phyloP scores from a whole-genome alignment of 331 rosid genomes.

The Acacia pycnantha region DNA sequence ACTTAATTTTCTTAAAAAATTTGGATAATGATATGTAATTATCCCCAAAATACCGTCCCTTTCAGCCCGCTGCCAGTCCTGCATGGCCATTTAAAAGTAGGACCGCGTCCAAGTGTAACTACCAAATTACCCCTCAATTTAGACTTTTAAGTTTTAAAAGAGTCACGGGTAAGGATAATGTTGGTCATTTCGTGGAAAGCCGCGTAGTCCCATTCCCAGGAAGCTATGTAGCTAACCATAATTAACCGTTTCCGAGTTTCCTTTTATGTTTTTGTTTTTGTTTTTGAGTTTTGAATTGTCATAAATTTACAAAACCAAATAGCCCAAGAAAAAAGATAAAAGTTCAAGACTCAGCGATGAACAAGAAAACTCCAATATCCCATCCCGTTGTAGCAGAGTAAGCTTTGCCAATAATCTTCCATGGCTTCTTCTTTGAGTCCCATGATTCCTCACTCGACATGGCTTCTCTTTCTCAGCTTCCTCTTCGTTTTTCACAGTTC shows the following conservation, averaged over 20 bases:
- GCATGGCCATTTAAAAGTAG: slow-evolving; percentile 12
- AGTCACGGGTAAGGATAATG: background rate
- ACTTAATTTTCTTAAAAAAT: no score
- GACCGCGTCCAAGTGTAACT: slow-evolving; percentile 19
- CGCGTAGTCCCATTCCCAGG: slow-evolving; percentile 9
- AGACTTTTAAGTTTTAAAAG: background rate
- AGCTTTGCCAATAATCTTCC: slow-evolving; percentile 28
- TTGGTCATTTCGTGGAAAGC: slow-evolving; percentile 27
- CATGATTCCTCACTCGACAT: slow-evolving; percentile 28
- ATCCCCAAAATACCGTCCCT: background rate
- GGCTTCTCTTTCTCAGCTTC: slow-evolving; percentile 32
- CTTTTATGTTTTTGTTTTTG: background rate
- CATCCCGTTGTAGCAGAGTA: slow-evolving; percentile 23
- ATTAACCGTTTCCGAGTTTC: slow-evolving; percentile 26
- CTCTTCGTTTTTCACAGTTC: slow-evolving; percentile 22
- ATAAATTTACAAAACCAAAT: slow-evolving; percentile 31
- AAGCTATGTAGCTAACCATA: background rate
- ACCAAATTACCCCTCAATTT: slow-evolving; percentile 22
- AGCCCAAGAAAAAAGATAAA: slow-evolving; percentile 31
- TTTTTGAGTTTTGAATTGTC: slow-evolving; percentile 50
- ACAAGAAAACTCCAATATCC: slow-evolving; percentile 20
- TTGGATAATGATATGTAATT: background rate
- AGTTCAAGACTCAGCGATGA: background rate
- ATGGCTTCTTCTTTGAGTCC: slow-evolving; percentile 40
- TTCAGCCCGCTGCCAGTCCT: background rate